Conservation (phyloP, 768 basidiomycete species). For the Boletus sp. region DNA sequence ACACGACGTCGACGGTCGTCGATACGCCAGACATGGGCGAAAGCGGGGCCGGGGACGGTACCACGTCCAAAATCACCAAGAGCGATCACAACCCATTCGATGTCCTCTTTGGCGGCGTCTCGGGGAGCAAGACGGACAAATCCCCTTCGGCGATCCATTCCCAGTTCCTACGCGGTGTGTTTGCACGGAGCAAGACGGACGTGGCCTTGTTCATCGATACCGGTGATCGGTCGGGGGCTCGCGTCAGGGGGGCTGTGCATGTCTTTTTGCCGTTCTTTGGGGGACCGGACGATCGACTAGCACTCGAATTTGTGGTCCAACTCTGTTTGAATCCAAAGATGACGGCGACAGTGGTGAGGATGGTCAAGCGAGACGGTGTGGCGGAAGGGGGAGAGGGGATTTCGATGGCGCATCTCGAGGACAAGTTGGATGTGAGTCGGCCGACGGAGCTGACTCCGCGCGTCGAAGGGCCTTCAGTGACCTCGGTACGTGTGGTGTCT, state of each 20-base stretch:
- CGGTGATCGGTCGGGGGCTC: constrained; percentile 33
- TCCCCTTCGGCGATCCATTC: constrained; percentile 64
- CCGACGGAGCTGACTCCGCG: neutral
- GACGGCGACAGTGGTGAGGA: constrained; percentile 71
- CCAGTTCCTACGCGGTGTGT: constrained; percentile 81
- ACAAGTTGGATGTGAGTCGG: neutral
- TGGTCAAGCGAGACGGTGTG: constrained; percentile 49
- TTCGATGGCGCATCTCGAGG: constrained; percentile 26
- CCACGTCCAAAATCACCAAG: constrained; percentile 14
- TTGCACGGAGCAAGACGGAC: constrained; percentile 66
- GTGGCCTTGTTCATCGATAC: constrained; percentile 85
- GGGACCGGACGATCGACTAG: constrained; percentile 89
- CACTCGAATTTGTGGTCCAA: constrained; percentile 81
- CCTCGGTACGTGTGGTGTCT: constrained; percentile 8
- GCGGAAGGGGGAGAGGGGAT: constrained; percentile 4
- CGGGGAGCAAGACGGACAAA: constrained; percentile 30
- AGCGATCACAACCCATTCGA: constrained; percentile 67
- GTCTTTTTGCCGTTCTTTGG: constrained; percentile 91
- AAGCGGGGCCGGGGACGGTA: no score
- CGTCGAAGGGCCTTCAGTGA: neutral
- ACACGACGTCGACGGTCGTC: constrained; percentile 18
- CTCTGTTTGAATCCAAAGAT: constrained; percentile 68
- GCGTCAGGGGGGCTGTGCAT: constrained; percentile 46
- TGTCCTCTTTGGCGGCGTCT: constrained; percentile 44
- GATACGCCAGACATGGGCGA: neutral